Base-by-base conservation (phyloP, 805 yeast species). In the Metschnikowia baotianmanensis region DNA sequence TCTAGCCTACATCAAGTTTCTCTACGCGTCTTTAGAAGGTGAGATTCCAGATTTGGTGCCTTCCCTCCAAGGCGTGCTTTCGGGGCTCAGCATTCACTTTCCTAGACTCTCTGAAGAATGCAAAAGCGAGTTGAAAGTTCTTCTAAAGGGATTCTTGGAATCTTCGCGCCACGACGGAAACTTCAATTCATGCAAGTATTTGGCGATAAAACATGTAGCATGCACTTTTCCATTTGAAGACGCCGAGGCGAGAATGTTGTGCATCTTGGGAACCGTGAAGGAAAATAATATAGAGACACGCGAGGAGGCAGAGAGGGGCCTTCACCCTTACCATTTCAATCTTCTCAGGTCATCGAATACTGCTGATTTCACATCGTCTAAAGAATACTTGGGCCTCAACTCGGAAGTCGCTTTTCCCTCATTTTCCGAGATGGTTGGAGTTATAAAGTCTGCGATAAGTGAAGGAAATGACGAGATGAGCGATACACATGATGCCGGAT, bases 281-380 rank as follows among this genome's bases (percentile, higher is more conserved):
- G 59, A 57, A 2, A 85, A 85, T 49, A 71, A 82, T 41, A 71
- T 86, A 2, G 96, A 87, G 50, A 79, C 86, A 0, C 67, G 82
- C 2, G 95, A 88, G 53, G 96, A 88, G 57, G 83, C 96, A 0
- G 60, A 58, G 5, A 79, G 78, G 47, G 97, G 97, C 0, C 63
- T 91, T 21, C 81, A 88, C 58, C 96, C 96, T 0, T 77, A 84
- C 58, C 83, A 90, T 87, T 85, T 80, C 56, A 74, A 74, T 33
- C 62, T 82, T 3, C 61, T 69, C 24, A 63, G 61, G 29, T 67
- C 83, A 0, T 62, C 78, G 3, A 71, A 69, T 32, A 65, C 73
- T 0, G 45, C 47, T 1, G 74, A 67, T n/a, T 67, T 63, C 49
- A 31, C 67, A 30, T 50, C 77, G 0, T 72, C 80, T 0, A 30